phyloP scores from a whole-genome alignment of 768 basidiomycete genomes.

The Asterophora parasitica region DNA sequence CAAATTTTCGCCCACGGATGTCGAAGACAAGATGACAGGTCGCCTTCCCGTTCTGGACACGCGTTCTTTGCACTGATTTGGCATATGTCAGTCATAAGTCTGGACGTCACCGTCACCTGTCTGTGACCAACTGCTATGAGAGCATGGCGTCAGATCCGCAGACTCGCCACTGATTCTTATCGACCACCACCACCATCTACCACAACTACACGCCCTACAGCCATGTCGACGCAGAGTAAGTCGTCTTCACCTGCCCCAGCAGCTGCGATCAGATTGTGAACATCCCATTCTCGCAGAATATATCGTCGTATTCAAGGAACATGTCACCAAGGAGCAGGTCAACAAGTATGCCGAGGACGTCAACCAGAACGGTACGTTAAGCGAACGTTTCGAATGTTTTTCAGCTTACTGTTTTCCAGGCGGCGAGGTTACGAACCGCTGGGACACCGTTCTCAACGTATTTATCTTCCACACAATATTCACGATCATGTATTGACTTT shows the following conservation, averaged over 20 bases:
- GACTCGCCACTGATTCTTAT: slow-evolving; percentile 8
- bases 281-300: slow-evolving; percentile 30
- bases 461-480: too few species aligned
- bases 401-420: slow-evolving; percentile 23
- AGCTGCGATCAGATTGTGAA: background rate
- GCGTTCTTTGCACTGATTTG: slow-evolving; percentile 6
- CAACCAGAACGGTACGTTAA: slow-evolving; percentile 28
- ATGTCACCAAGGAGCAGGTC: slow-evolving; percentile 35
- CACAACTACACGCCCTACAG: background rate
- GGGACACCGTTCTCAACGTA: slow-evolving; percentile 36
- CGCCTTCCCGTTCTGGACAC: background rate
- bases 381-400: background rate
- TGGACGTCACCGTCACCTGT: slow-evolving; percentile 1
- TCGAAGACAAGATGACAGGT: background rate
- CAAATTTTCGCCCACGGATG: background rate
- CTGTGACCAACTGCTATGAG: background rate
- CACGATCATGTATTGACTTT: too few species aligned
- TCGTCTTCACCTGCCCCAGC: background rate
- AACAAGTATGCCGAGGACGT: slow-evolving; percentile 36
- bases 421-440: slow-evolving; percentile 38
- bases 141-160: slow-evolving; percentile 8
- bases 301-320: slow-evolving; percentile 53
- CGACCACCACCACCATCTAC: slow-evolving; percentile 4
- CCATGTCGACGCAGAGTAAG: slow-evolving; percentile 6
- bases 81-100: slow-evolving; percentile 1